phyloP scores from a whole-genome alignment of 331 rosid genomes.

The Saraca asoca region DNA sequence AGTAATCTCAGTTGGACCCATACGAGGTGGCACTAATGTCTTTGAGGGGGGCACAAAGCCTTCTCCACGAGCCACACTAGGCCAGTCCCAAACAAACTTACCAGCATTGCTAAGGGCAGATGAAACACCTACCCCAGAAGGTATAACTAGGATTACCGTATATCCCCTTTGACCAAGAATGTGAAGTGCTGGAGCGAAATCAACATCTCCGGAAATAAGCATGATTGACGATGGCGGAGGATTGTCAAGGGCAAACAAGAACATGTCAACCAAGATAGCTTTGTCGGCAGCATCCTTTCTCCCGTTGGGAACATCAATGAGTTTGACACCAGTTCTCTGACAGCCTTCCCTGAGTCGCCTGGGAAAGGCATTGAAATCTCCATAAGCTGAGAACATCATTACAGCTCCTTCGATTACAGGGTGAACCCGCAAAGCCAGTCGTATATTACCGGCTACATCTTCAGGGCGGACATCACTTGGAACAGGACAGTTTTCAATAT shows the following conservation, averaged over 20 bases:
- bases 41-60: conserved; percentile 76
- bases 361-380: conserved; percentile 93
- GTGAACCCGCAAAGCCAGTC: conserved; percentile 93
- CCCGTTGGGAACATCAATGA: conserved; percentile 95
- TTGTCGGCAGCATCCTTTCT: conserved; percentile 98
- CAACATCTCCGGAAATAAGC: conserved; percentile 96
- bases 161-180: conserved; percentile 97
- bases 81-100: conserved; percentile 99
- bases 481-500: conserved; percentile 93
- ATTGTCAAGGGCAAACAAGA: conserved; percentile 96
- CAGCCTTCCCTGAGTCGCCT: conserved; percentile 93
- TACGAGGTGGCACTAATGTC: conserved; percentile 55
- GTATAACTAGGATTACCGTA: conserved; percentile 85
- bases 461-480: conserved; percentile 96
- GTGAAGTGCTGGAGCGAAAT: conserved; percentile 95
- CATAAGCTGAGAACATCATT: conserved; percentile 81
- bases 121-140: conserved; percentile 86
- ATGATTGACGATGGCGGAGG: conserved; percentile 91
- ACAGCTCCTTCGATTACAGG: conserved; percentile 91
- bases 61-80: conserved; percentile 94
- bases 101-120: conserved; percentile 94
- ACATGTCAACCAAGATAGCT: conserved; percentile 98
- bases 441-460: conserved; percentile 89
- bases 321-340: conserved; percentile 96
- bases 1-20: conserved; percentile 52